phyloP scores from a whole-genome alignment of 2,329 filamentous ascomycete genomes.

The Clarireedia monteithiana region DNA sequence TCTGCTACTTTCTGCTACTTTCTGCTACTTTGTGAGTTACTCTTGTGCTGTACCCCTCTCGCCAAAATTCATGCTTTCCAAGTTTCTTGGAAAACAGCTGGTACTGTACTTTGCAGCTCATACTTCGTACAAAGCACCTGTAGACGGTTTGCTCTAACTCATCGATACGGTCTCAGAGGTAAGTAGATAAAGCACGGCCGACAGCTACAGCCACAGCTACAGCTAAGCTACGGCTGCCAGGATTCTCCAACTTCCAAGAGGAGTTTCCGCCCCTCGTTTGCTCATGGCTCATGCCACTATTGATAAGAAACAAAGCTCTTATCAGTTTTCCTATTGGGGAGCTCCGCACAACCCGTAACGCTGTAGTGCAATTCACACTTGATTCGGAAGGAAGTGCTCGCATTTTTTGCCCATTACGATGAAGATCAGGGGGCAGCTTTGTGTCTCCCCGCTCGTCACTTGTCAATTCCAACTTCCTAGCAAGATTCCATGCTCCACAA shows the following conservation, averaged over 20 bases:
- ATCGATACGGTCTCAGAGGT: no score
- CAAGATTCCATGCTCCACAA: no score
- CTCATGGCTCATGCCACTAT: background rate
- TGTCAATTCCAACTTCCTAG: background rate
- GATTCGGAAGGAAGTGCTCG: background rate
- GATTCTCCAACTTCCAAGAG: conserved; percentile 3
- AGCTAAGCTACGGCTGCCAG: background rate
- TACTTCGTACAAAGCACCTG: no score
- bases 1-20: no score
- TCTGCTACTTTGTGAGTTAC: no score
- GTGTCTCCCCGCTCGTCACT: conserved; percentile 1
- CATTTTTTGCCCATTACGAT: background rate
- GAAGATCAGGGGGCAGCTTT: conserved; percentile 1
- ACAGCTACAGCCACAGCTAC: no score
- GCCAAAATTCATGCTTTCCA: no score
- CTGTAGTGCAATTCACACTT: background rate
- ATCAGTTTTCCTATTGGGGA: background rate
- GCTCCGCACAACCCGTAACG: background rate
- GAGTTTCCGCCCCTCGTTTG: background rate
- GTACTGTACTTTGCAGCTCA: no score
- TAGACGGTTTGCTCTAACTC: no score
- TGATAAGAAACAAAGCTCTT: conserved; percentile 3
- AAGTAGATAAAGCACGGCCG: no score
- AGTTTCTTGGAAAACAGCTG: no score
- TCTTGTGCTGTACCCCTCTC: no score